These are phyloP conservation scores for Aaosphaeria pasadenensis DNA, from an alignment of 2,329 filamentous ascomycete genomes.

Conservation along the genomic window DNA sequence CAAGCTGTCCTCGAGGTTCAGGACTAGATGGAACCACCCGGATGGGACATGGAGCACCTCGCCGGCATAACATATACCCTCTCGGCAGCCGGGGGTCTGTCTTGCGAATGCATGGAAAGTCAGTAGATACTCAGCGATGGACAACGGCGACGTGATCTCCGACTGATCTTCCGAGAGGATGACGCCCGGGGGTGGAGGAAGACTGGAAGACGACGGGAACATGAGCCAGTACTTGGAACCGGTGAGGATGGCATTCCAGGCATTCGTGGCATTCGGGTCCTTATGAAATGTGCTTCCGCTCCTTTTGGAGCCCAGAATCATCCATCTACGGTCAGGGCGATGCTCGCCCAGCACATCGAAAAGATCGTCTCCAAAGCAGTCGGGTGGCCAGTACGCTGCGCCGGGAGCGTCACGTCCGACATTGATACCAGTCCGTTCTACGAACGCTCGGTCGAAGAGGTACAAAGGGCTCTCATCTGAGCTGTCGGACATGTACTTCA, in stretches of 20 bases:
- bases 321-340: conserved; percentile 85
- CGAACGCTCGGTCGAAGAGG: conserved; percentile 85
- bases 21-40: conserved; percentile 95
- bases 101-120: conserved; percentile 85
- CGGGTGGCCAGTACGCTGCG: conserved; percentile 72
- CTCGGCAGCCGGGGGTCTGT: conserved; percentile 69
- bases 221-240: conserved; percentile 98
- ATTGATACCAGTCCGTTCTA: conserved; percentile 74
- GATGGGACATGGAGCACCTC: conserved; percentile 91
- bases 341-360: conserved; percentile 76
- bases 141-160: conserved; percentile 89
- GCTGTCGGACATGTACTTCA: conserved; percentile 76
- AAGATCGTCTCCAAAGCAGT: conserved; percentile 82
- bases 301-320: conserved; percentile 82
- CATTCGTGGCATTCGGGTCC: conserved; percentile 68
- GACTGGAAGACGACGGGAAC: conserved; percentile 70
- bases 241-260: conserved; percentile 91
- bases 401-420: conserved; percentile 52
- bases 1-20: conserved; percentile 81
- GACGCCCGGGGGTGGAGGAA: conserved; percentile 77
- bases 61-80: conserved; percentile 79
- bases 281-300: conserved; percentile 97
- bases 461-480: conserved; percentile 87
- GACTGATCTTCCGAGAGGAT: conserved; percentile 86
- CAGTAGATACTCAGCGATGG: conserved; percentile 94